These are phyloP conservation scores for Cryptococcus maquisensis DNA, from an alignment of 1,284 basidiomycete genomes.

Conservation along the genomic window DNA sequence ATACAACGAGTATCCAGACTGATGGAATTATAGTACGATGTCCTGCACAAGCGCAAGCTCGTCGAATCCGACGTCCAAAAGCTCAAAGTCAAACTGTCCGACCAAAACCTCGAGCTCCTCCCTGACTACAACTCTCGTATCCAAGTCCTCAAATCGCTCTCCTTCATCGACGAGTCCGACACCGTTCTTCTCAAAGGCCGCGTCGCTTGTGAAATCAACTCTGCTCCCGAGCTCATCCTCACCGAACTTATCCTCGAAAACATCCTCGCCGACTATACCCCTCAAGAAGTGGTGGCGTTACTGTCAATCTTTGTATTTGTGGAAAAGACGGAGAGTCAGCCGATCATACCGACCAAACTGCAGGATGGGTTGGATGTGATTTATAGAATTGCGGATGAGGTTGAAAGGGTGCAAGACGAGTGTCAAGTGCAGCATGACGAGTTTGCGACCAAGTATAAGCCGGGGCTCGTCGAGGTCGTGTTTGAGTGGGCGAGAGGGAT, in stretches of 20 bases:
- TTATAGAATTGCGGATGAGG: conserved; percentile 72
- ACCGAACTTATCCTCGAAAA: conserved; percentile 98
- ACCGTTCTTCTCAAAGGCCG: conserved; percentile 94
- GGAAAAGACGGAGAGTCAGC: conserved; percentile 89
- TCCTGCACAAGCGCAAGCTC: conserved; percentile 68
- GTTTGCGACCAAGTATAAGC: conserved; percentile 69
- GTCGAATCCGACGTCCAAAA: conserved; percentile 67
- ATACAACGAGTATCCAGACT: neutral
- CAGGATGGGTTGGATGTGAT: conserved; percentile 69
- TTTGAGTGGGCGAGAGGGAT: conserved; percentile 99
- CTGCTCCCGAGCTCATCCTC: conserved; percentile 87
- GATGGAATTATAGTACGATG: conserved; percentile 59
- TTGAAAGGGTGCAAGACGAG: conserved; percentile 71
- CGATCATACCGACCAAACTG: conserved; percentile 70
- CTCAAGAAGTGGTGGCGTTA: conserved; percentile 95
- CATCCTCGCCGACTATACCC: conserved; percentile 79
- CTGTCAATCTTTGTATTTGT: conserved; percentile 96
- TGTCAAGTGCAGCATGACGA: conserved; percentile 76
- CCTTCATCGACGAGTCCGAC: conserved; percentile 88
- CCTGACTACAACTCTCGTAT: conserved; percentile 97
- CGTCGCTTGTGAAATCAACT: conserved; percentile 99
- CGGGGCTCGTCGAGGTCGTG: conserved; percentile 89
- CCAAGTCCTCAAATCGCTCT: conserved; percentile 81
- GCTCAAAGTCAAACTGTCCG: conserved; percentile 77
- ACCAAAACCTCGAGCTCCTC: conserved; percentile 93